phyloP scores from a whole-genome alignment of 768 basidiomycete species.

The Artomyces pyxidatus region DNA sequence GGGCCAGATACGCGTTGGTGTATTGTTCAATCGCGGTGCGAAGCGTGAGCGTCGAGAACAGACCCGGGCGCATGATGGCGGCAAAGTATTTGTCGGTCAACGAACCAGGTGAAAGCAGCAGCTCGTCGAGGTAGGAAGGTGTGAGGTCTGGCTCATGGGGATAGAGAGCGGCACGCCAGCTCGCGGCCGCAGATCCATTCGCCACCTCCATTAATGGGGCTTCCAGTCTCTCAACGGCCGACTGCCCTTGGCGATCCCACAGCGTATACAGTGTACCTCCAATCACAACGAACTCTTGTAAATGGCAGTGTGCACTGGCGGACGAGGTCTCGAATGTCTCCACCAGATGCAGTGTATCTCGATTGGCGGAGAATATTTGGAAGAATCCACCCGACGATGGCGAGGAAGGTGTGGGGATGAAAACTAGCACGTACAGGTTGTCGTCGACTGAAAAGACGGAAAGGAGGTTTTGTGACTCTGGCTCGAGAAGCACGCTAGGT shows the following conservation, averaged over 20 bases:
- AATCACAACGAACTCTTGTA: conserved; percentile 68
- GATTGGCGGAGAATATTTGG: conserved; percentile 39
- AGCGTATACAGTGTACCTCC: conserved; percentile 51
- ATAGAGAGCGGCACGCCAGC: conserved; percentile 53
- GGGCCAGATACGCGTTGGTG: conserved; percentile 58
- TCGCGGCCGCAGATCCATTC: conserved; percentile 21
- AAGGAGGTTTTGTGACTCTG: conserved; percentile 56
- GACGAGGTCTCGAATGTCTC: conserved; percentile 52
- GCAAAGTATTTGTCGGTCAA: conserved; percentile 69
- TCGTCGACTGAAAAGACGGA: conserved; percentile 49
- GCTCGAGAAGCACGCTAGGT: conserved; percentile 44
- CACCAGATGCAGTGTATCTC: conserved; percentile 52
- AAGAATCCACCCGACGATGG: conserved; percentile 74
- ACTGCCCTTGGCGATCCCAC: conserved; percentile 78
- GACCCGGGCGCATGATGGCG: conserved; percentile 78
- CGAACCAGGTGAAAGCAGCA: conserved; percentile 62
- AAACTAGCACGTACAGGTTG: conserved; percentile 56
- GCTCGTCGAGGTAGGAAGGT: conserved; percentile 82
- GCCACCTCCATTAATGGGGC: conserved; percentile 34
- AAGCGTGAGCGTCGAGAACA: conserved; percentile 80
- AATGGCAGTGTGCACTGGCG: conserved; percentile 56
- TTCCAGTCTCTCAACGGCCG: conserved; percentile 52
- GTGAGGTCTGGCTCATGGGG: conserved; percentile 71
- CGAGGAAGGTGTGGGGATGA: conserved; percentile 61
- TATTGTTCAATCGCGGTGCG: conserved; percentile 80